These are phyloP conservation scores for Colletotrichum tropicale DNA, from an alignment of 2,329 filamentous ascomycete species.

Conservation along the genomic window DNA sequence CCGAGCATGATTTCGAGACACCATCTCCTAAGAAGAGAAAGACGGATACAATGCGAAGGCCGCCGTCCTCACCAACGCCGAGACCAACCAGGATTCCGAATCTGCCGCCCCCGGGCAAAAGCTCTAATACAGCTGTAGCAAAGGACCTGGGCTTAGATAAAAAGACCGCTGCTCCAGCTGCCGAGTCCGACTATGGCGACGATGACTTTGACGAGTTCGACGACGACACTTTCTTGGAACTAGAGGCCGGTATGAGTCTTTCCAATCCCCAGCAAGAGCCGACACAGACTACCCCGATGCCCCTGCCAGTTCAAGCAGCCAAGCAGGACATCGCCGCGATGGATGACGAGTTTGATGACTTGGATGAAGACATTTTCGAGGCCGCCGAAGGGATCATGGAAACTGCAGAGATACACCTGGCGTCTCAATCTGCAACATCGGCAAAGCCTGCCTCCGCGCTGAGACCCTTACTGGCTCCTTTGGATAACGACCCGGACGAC, in stretches of 20 bases:
- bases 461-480: not conserved
- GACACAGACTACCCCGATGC: not conserved
- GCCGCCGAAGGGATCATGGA: conserved; percentile 46
- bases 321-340: conserved; percentile 19
- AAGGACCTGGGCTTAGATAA: not conserved
- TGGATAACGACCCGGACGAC: conserved; percentile 60
- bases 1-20: conserved; percentile 32
- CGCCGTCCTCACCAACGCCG: conserved; percentile 21
- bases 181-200: conserved; percentile 57
- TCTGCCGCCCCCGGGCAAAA: not conserved
- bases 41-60: not conserved
- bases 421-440: conserved; percentile 6
- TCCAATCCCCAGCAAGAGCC: conserved; percentile 24
- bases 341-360: conserved; percentile 68
- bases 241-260: conserved; percentile 49
- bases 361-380: conserved; percentile 66
- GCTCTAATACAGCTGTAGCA: not conserved
- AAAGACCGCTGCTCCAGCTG: not conserved
- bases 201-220: conserved; percentile 64
- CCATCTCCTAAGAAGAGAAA: conserved; percentile 49
- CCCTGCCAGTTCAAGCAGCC: not conserved
- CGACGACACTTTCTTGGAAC: conserved; percentile 61
- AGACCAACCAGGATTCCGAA: not conserved
- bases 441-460: not conserved
- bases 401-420: not conserved